Percentiles rank a stretch among this genome's conserved stretches.
phyloP scores from a whole-genome alignment of 1,139 yeast genomes.

The Taphrina populina region DNA sequence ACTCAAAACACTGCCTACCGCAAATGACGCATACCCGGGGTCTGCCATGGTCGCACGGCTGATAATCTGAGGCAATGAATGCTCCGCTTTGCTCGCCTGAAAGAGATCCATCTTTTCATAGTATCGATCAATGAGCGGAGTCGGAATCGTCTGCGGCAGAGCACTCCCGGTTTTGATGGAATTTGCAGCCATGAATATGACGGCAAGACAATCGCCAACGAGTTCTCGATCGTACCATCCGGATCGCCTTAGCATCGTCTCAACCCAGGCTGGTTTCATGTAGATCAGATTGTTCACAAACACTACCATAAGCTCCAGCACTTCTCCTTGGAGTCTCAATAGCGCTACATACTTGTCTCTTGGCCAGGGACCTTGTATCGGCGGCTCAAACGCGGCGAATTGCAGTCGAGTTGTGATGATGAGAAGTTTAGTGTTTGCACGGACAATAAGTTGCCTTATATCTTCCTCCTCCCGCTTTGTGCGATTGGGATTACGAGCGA shows the following conservation, averaged over 20 bases:
- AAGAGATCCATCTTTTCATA: conserved; percentile 37
- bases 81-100: conserved; percentile 24
- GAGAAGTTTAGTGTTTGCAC: conserved; percentile 39
- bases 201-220: conserved; percentile 42
- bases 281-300: conserved; percentile 40
- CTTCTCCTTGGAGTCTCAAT: conserved; percentile 39
- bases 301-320: conserved; percentile 39
- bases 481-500: conserved; percentile 41
- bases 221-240: conserved; percentile 43
- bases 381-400: conserved; percentile 42
- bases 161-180: conserved; percentile 42
- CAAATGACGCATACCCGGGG: conserved; percentile 41
- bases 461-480: conserved; percentile 39
- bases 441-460: conserved; percentile 38
- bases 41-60: conserved; percentile 33
- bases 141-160: conserved; percentile 43
- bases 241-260: conserved; percentile 36
- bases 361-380: conserved; percentile 43
- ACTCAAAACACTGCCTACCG: conserved; percentile 41
- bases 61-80: conserved; percentile 28
- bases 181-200: conserved; percentile 42
- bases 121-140: conserved; percentile 40
- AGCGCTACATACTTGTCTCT: conserved; percentile 40
- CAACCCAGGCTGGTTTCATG: conserved; percentile 40
- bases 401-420: conserved; percentile 38